Base-by-base conservation (phyloP, 75 land plant species). In the Pinus albicaulis region DNA sequence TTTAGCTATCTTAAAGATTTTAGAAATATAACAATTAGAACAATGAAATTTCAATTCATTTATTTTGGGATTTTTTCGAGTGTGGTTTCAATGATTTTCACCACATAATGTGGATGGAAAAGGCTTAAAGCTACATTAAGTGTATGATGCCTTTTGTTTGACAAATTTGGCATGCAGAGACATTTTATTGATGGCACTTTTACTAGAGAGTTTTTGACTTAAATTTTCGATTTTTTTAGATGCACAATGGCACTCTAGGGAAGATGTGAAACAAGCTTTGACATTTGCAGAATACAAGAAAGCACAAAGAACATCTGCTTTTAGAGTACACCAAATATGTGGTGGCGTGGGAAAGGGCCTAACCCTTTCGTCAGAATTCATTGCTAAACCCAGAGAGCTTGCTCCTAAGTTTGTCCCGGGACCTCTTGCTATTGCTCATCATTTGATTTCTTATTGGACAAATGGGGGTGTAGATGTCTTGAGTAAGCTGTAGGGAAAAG, bases 341-440 rank as follows among this genome's bases (percentile, higher is more conserved):
- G 19, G 24, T 23, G 74, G 86, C 20, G 78, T 65, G 10, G 74
- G 76, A 53, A 53, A 58, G 74, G 76, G 59, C 22, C 36, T 26
- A 75, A 38, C 52, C 68, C 63, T n/a, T 20, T 36, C 59, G 11
- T 36, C 64, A 59, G 77, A 76, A 17, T 20, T 48, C 16, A 57
- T 38, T 20, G 31, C 19, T 5, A 65, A 28, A 19, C 23, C 77
- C n/a, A 63, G 77, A 59, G 77, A 62, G 19, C 71, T 76, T 38
- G 52, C 69, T 57, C 28, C 72, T 19, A 76, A 48, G 69, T 84
- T 78, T 79, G 87, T 83, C 20, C 87, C 87, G 15, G 87, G 87
- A 36, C 86, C 87, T 1, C 79, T 75, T 57, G 78, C 87, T 14
- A 85, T 85, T 60, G 87, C 87, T 20, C 87, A 85, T 76, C 85